These are phyloP conservation scores for Podila horticola DNA, from an alignment of 192 early-diverging fungal genomes.

Conservation along the genomic window DNA sequence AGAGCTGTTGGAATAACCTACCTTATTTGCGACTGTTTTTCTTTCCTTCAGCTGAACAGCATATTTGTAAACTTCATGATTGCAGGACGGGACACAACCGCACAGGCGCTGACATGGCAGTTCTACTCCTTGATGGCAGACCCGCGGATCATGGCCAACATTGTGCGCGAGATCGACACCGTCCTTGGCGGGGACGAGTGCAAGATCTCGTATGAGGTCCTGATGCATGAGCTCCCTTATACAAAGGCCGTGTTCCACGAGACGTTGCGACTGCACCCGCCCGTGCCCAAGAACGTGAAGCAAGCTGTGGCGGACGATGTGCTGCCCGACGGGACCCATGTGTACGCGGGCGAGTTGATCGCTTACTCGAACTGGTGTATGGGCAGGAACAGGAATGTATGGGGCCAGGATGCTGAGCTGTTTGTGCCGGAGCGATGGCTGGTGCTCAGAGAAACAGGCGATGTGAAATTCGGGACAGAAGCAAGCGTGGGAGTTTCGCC, in stretches of 20 bases:
- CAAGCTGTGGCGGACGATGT: constrained; percentile 59
- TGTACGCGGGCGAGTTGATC: constrained; percentile 58
- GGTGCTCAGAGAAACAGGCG: neutral
- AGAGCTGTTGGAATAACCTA: too few species aligned
- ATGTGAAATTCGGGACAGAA: neutral
- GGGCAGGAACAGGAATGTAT: constrained; percentile 57
- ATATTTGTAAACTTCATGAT: constrained; percentile 50
- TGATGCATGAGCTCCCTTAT: neutral
- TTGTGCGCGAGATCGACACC: constrained; percentile 30
- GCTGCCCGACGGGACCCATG: constrained; percentile 65
- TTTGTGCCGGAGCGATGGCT: constrained; percentile 63
- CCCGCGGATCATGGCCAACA: constrained; percentile 16
- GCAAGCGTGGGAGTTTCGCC: neutral
- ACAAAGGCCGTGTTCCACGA: constrained; percentile 41
- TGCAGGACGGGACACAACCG: constrained; percentile 62
- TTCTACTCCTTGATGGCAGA: constrained; percentile 48
- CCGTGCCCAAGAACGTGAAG: constrained; percentile 69
- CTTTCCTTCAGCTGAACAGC: constrained; percentile 3
- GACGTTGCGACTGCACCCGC: constrained; percentile 64
- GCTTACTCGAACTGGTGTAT: constrained; percentile 54
- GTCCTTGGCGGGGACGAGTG: neutral
- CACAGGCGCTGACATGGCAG: constrained; percentile 59
- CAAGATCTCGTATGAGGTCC: neutral
- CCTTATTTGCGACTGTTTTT: too few species aligned
- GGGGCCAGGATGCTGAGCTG: constrained; percentile 50